A percentile compares a stretch with the other conserved stretches of the same genome.
phyloP scores from a whole-genome alignment of 345 rosid genomes.

The Linum lewisii region DNA sequence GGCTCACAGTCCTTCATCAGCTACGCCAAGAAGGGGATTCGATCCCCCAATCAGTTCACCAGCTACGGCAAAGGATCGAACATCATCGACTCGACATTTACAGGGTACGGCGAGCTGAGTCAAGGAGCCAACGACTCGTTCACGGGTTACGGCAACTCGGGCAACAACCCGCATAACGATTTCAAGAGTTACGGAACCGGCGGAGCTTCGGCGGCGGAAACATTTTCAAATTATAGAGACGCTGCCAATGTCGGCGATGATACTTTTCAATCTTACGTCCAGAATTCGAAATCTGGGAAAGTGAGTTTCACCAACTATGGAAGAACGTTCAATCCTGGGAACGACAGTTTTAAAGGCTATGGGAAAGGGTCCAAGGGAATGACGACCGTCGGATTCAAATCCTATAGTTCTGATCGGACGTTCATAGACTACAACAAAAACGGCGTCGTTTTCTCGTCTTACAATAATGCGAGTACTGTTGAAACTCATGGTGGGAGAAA shows the following conservation, averaged over 20 bases:
- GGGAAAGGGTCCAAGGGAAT: conserved; percentile 18
- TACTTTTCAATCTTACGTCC: conserved; percentile 18
- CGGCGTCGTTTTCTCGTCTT: conserved; percentile 15
- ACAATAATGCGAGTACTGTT: conserved; percentile 5
- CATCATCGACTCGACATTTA: conserved; percentile 16
- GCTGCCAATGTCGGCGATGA: conserved; percentile 23
- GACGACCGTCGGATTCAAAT: conserved; percentile 16
- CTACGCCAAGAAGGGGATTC: conserved; percentile 25
- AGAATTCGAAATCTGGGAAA: conserved; percentile 16
- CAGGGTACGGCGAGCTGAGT: conserved; percentile 20
- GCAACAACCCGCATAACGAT: conserved; percentile 16
- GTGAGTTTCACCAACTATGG: conserved; percentile 20
- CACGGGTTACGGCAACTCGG: conserved; percentile 15
- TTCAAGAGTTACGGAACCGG: conserved; percentile 22
- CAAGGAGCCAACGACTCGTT: conserved; percentile 21
- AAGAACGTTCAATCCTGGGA: conserved; percentile 20
- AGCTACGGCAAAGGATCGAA: conserved; percentile 18
- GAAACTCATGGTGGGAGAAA: conserved; percentile 13
- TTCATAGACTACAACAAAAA: conserved; percentile 18
- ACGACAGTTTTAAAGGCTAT: conserved; percentile 21
- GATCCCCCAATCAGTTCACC: conserved; percentile 19
- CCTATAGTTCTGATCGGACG: conserved; percentile 17
- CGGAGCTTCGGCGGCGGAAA: conserved; percentile 10
- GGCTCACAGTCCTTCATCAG: conserved; percentile 19
- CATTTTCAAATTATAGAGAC: conserved; percentile 17